Percentiles rank a stretch among this genome's conserved stretches.
Conservation (phyloP, 1,139 yeast genomes). For the Blastobotrys capitulatus region DNA sequence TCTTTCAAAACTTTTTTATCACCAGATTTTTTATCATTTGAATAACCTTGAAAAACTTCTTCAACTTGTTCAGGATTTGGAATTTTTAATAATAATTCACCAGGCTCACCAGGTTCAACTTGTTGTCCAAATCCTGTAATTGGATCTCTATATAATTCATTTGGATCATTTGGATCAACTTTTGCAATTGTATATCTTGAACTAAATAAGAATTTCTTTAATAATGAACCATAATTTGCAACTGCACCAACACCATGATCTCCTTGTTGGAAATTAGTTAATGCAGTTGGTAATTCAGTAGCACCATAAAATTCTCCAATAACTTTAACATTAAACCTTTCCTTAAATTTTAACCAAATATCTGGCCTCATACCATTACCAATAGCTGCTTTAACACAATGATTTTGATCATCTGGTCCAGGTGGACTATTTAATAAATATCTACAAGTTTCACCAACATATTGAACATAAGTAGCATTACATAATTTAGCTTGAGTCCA, state of each 20-base stretch:
- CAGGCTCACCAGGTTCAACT: slow-evolving; percentile 61
- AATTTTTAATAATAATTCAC: slow-evolving; percentile 79
- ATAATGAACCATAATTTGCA: slow-evolving; percentile 60
- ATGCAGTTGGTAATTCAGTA: slow-evolving; percentile 88
- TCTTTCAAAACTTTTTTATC: slow-evolving; percentile 64
- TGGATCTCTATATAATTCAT: slow-evolving; percentile 64
- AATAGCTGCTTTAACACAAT: slow-evolving; percentile 64
- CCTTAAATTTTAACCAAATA: slow-evolving; percentile 78
- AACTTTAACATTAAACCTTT: slow-evolving; percentile 64
- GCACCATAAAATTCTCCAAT: slow-evolving; percentile 94
- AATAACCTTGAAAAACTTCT: slow-evolving; percentile 81
- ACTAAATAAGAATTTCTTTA: slow-evolving; percentile 14
- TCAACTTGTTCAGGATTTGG: slow-evolving; percentile 45
- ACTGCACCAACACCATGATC: slow-evolving; percentile 87
- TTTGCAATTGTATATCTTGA: slow-evolving; percentile 42
- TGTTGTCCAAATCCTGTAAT: slow-evolving; percentile 56
- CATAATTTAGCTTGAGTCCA: slow-evolving; percentile 84
- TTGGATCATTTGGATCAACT: slow-evolving; percentile 80
- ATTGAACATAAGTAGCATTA: slow-evolving; percentile 77
- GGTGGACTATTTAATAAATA: slow-evolving; percentile 68
- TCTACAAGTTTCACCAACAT: slow-evolving; percentile 94
- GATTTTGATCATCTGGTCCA: slow-evolving; percentile 61
- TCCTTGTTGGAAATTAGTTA: slow-evolving; percentile 76
- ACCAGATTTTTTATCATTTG: slow-evolving; percentile 76
- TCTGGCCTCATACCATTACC: slow-evolving; percentile 95